Base-by-base conservation (phyloP, 805 yeast genomes). In the Suhomyces tanzawaensis region DNA sequence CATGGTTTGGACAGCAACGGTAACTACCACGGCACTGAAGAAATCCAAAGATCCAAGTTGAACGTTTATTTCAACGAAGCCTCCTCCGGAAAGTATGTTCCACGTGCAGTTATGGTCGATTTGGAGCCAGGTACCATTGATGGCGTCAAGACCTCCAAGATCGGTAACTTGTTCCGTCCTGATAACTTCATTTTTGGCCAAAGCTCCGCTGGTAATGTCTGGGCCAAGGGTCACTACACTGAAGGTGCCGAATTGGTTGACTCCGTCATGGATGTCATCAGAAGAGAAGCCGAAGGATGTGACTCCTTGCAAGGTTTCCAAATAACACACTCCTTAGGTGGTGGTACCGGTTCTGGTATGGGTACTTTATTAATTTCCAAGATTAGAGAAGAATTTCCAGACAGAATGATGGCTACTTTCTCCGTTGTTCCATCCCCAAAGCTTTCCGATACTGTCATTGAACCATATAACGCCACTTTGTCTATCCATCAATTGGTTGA, bases 261-360 rank as follows among this genome's bases (percentile, higher is more conserved):
- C 57, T 77, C 88, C 17, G 95, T 89, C 15, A 66, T 89, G 74
- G 96, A 89, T 50, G 88, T 85, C 24, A 79, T 89, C 32, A 81
- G 96, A 70, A 82, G 96, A 64, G 96, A 89, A 66, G 95, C 95
- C 23, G 96, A 89, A 71, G 84, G 84, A 29, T 81, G 95, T 64
- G 96, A 89, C 62, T 83, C 95, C 45, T 75, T 89, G 53, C 96
- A 89, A 71, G 96, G 96, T 52, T 89, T 89, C 79, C 96, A 89
- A 69, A 82, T 89, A 59, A 67, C 74, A 32, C 74, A 69, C 52
- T 69, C 74, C 31, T 64, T 69, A 51, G 74, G 74, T 52, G 74
- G 96, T 68, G 96, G 96, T 72, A 89, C 96, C 39, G 96, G 96
- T 58, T 86, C 96, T 22, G 96, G 96, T 66, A 81, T 89, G 88